Base-by-base conservation (phyloP, 345 rosid genomes). In the Bruguiera parviflora region DNA sequence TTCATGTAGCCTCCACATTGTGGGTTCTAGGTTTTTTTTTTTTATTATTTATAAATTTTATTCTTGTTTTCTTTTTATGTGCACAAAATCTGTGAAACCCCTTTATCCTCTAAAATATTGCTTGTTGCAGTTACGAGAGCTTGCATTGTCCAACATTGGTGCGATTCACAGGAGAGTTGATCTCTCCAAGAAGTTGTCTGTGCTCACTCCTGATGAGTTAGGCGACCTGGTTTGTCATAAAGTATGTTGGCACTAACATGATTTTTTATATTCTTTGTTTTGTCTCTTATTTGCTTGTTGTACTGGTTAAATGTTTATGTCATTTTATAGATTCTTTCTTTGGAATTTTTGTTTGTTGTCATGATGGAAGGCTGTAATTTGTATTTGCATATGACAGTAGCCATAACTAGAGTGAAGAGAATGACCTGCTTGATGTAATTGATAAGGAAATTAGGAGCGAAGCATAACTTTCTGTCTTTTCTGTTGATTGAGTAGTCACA, bases 161-260 rank as follows among this genome's bases (percentile, higher is more conserved):
- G 78, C 93, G 60, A 80, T 95, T 72, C 82, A 95, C 84, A 92
- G 92, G 84, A 88, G 94, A 56, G 83, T 79, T 64, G 99, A 95
- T 84, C 96, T 95, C 53, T 83, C 96, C 51, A 95, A 85, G 85
- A 90, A 86, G 77, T 77, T 95, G 85, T 86, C 96, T 16, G 88
- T 75, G 53, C 93, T 95, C 64, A 73, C 93, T 70, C 85, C 79
- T 25, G 86, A 88, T 66, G 99, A 95, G 77, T 83, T 95, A 46
- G 87, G 84, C 79, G 93, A 95, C 81, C 78, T 95, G 78, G 99
- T 92, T 78, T 95, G 99, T 80, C 65, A 78, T 72, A 95, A 95
- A 97, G 99, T 92, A 78, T 66, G 85, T 77, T 13, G 59, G 53
- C 33, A 24, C 74, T 61, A 43, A 67, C 62, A 32, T 20, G 13